A percentile compares a stretch with the other conserved stretches of the same genome.
phyloP scores from a whole-genome alignment of 148 eudicot species.

The Pharnaceum exiguum region DNA sequence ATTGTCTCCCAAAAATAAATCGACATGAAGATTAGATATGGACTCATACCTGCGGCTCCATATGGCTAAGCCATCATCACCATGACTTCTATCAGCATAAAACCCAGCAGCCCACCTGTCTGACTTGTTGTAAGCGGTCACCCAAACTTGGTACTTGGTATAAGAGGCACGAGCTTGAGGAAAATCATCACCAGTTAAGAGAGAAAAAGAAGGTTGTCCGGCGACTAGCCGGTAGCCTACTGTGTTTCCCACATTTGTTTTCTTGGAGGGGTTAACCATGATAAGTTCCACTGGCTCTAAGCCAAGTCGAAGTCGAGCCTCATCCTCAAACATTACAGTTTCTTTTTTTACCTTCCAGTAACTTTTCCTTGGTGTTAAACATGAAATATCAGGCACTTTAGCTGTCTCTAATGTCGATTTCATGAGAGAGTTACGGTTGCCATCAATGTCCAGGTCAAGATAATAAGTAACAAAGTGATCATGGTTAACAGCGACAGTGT shows the following conservation, averaged over 20 bases:
- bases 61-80: conserved; percentile 65
- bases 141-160: conserved; percentile 77
- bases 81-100: conserved; percentile 75
- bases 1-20: neutral
- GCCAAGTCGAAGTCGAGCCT: conserved; percentile 43
- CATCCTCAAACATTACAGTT: conserved; percentile 35
- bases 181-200: conserved; percentile 55
- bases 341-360: conserved; percentile 59
- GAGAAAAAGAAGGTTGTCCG: conserved; percentile 43
- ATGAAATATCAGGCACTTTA: conserved; percentile 8
- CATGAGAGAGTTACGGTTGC: conserved; percentile 37
- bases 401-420: conserved; percentile 25
- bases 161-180: conserved; percentile 68
- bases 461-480: conserved; percentile 78
- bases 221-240: conserved; percentile 65
- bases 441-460: conserved; percentile 57
- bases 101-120: conserved; percentile 92
- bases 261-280: conserved; percentile 53
- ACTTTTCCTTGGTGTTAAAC: conserved; percentile 56
- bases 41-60: conserved; percentile 57
- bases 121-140: conserved; percentile 51
- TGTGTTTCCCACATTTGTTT: conserved; percentile 54
- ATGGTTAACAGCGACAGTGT: conserved; percentile 59
- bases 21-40: neutral
- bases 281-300: conserved; percentile 34